phyloP scores from a whole-genome alignment of 176 grass and related monocot species.

The Tuctoria greenei region DNA sequence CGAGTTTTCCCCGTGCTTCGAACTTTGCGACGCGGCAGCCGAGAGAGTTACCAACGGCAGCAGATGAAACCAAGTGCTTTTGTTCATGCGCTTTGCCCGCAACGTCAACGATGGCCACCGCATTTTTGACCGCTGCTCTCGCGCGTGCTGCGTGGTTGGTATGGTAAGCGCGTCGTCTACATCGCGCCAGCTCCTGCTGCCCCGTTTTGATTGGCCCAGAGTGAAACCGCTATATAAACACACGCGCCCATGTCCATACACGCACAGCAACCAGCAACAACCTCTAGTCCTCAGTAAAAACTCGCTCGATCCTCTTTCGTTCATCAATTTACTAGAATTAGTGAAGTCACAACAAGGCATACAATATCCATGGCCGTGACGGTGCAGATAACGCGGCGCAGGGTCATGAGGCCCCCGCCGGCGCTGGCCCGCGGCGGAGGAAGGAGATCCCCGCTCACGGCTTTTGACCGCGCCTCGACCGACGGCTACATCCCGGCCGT shows the following conservation, averaged over 20 bases:
- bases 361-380: background rate
- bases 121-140: too few species aligned
- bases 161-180: background rate
- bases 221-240: background rate
- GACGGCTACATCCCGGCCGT: conserved; percentile 41
- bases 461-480: conserved; percentile 41
- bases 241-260: background rate
- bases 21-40: too few species aligned
- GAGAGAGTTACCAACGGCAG: too few species aligned
- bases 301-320: background rate
- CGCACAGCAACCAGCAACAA: background rate
- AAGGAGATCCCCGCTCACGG: conserved; percentile 8
- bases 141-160: background rate
- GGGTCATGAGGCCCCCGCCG: background rate
- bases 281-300: background rate
- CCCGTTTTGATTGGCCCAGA: background rate
- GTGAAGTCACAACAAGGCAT: background rate
- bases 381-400: conserved; percentile 19
- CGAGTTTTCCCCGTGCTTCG: too few species aligned
- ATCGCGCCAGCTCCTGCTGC: background rate
- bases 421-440: background rate
- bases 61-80: too few species aligned
- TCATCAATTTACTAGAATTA: background rate
- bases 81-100: too few species aligned
- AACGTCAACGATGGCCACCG: too few species aligned